Evolutionary conservation across 2,329 filamentous ascomycete genomes (phyloP).

Genomic region (Didymella lethalis): DNA sequence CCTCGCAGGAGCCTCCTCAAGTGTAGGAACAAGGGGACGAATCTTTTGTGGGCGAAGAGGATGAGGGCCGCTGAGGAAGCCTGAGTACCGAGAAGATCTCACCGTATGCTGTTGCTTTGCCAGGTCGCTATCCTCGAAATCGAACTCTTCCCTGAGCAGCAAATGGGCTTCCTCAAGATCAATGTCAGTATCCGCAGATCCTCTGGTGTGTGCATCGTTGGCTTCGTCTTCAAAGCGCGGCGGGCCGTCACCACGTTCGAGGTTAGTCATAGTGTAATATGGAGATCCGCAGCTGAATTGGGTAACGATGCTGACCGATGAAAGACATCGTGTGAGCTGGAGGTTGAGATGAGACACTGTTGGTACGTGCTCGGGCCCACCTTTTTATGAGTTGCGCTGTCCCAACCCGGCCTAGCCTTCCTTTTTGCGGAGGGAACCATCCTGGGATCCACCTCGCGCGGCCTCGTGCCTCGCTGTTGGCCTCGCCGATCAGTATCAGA

Average conservation of each 20-base stretch:
- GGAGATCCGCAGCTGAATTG: not conserved
- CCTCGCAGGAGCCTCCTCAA: constrained; percentile 70
- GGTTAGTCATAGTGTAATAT: constrained; percentile 1
- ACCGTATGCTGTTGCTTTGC: constrained; percentile 1
- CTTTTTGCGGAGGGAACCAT: not conserved
- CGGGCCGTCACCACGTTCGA: not conserved
- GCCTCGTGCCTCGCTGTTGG: too few species aligned
- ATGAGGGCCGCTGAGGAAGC: constrained; percentile 54
- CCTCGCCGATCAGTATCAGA: not conserved
- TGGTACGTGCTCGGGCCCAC: constrained; percentile 16
- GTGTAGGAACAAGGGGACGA: constrained; percentile 63
- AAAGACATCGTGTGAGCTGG: constrained; percentile 11
- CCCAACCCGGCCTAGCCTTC: constrained; percentile 3
- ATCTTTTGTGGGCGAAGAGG: constrained; percentile 55
- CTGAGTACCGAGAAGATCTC: constrained; percentile 18
- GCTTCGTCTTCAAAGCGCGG: constrained; percentile 16
- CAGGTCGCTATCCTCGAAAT: constrained; percentile 33
- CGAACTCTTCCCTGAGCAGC: constrained; percentile 37
- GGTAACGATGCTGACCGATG: not conserved
- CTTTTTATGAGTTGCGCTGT: not conserved
- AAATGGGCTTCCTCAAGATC: constrained; percentile 39
- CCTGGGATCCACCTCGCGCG: too few species aligned
- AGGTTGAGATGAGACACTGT: constrained; percentile 14
- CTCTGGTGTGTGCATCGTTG: constrained; percentile 17
- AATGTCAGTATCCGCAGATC: constrained; percentile 25